These are phyloP conservation scores for Trichophaea hybrida DNA, from an alignment of 2,329 filamentous ascomycete genomes.

Conservation along the genomic window DNA sequence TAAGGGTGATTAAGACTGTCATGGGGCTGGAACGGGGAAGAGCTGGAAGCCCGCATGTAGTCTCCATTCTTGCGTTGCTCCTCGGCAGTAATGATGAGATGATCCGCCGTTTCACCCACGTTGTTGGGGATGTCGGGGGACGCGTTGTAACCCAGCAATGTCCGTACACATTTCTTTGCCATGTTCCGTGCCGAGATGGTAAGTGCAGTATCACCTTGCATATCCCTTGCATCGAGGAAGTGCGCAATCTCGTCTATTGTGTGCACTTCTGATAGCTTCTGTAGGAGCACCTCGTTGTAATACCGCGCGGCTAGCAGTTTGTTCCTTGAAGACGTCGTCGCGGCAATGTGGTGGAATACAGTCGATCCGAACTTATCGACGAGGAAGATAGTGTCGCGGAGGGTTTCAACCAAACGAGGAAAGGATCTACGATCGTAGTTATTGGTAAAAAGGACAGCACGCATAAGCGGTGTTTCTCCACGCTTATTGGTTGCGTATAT, in stretches of 20 bases:
- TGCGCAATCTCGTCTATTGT: conserved; percentile 62
- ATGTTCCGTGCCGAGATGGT: conserved; percentile 64
- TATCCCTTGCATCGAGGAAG: conserved; percentile 68
- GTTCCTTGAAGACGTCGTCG: conserved; percentile 69
- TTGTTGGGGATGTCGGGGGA: conserved; percentile 69
- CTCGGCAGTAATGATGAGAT: conserved; percentile 66
- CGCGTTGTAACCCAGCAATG: conserved; percentile 64
- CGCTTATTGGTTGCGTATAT: conserved; percentile 54
- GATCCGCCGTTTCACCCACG: conserved; percentile 68
- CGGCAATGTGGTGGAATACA: conserved; percentile 86
- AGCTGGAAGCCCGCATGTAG: conserved; percentile 53
- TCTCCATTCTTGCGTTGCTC: conserved; percentile 47
- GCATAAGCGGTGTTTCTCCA: conserved; percentile 85
- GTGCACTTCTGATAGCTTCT: conserved; percentile 66
- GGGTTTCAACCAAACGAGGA: conserved; percentile 64
- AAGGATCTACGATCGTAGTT: conserved; percentile 91
- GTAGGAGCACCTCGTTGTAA: conserved; percentile 81
- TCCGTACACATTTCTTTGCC: conserved; percentile 76
- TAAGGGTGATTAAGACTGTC: conserved; percentile 33
- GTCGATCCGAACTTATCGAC: conserved; percentile 71
- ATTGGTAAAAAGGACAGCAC: conserved; percentile 90
- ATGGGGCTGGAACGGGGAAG: conserved; percentile 43
- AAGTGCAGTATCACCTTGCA: conserved; percentile 74
- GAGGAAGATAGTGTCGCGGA: conserved; percentile 66
- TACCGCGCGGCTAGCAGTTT: conserved; percentile 84